These are phyloP conservation scores for Castanospermum australe DNA, from an alignment of 306 rosid genomes.

Conservation along the genomic window DNA sequence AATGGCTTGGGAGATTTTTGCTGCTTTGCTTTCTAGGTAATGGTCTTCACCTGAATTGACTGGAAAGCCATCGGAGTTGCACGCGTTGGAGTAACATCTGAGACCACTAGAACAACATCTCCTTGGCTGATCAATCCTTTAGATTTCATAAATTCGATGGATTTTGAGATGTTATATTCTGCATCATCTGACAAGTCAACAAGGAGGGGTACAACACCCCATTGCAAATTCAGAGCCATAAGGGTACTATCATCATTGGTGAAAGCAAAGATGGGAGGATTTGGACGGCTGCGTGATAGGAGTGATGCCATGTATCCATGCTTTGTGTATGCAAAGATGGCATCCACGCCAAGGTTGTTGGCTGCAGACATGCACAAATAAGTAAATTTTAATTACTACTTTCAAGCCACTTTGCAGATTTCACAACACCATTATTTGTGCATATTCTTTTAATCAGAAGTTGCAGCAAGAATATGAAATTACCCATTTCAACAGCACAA, in stretches of 20 bases:
- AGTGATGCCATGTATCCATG: slow-evolving; percentile 90
- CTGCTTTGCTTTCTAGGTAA: slow-evolving; percentile 52
- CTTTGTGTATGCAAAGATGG: slow-evolving; percentile 82
- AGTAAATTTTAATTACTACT: neutral
- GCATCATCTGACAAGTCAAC: slow-evolving; percentile 65
- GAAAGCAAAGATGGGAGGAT: slow-evolving; percentile 90
- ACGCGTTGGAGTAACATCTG: slow-evolving; percentile 59
- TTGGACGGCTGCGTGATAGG: slow-evolving; percentile 77
- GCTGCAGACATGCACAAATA: slow-evolving; percentile 56
- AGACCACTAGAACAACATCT: slow-evolving; percentile 70
- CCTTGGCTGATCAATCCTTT: slow-evolving; percentile 59
- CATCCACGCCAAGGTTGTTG: slow-evolving; percentile 88
- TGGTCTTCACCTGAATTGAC: slow-evolving; percentile 80
- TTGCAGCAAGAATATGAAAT: slow-evolving; percentile 1
- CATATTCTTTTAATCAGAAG: neutral
- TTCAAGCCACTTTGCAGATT: neutral
- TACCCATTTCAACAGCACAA: slow-evolving; percentile 82
- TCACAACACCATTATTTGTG: neutral
- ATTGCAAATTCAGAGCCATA: slow-evolving; percentile 73
- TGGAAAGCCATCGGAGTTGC: slow-evolving; percentile 58
- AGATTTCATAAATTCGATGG: slow-evolving; percentile 59
- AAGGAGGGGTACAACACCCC: slow-evolving; percentile 84
- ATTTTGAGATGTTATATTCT: slow-evolving; percentile 68
- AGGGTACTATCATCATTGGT: slow-evolving; percentile 57
- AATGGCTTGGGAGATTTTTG: slow-evolving; percentile 22